A percentile compares a stretch with the other conserved stretches of the same genome.
Conservation (phyloP, 2,329 filamentous ascomycete genomes). For the Colletotrichum higginsianum region DNA sequence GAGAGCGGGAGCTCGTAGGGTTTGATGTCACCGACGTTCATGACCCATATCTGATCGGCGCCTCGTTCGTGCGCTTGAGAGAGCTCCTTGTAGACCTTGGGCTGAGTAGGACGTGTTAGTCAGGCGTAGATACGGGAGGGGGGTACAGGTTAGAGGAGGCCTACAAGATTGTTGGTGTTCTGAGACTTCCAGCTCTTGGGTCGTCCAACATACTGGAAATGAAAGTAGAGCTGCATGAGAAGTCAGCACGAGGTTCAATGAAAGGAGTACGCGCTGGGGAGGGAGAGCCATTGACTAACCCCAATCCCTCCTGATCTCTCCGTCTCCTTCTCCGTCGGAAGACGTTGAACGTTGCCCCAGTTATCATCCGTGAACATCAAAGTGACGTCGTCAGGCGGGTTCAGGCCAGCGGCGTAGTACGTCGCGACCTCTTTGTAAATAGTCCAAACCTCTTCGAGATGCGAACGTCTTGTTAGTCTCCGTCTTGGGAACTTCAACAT, state of each 20-base stretch:
- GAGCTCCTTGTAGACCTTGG: slow-evolving; percentile 58
- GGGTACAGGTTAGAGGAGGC: slow-evolving; percentile 54
- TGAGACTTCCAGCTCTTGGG: slow-evolving; percentile 61
- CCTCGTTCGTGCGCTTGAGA: slow-evolving; percentile 67
- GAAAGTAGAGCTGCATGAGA: slow-evolving; percentile 61
- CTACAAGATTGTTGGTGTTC: slow-evolving; percentile 68
- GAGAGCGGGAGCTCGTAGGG: slow-evolving; percentile 70
- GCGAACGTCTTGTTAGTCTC: slow-evolving; percentile 66
- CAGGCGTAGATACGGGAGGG: no score
- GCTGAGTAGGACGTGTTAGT: slow-evolving; percentile 22
- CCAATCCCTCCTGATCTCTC: slow-evolving; percentile 70
- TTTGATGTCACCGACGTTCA: slow-evolving; percentile 77
- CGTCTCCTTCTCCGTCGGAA: slow-evolving; percentile 68
- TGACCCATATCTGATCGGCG: slow-evolving; percentile 74
- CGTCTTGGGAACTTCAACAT: slow-evolving; percentile 68
- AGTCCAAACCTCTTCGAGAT: slow-evolving; percentile 73
- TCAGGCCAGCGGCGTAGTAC: slow-evolving; percentile 71
- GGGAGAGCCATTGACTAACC: slow-evolving; percentile 40
- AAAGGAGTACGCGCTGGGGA: slow-evolving; percentile 43
- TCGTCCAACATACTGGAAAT: slow-evolving; percentile 56
- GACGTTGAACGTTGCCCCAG: slow-evolving; percentile 69
- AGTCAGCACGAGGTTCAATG: background rate
- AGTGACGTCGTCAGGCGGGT: slow-evolving; percentile 69
- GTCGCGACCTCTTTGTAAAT: slow-evolving; percentile 74
- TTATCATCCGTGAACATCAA: slow-evolving; percentile 75